Evolutionary conservation across 129 eudicot genomes (phyloP).

Genomic region (Escallonia rubra): DNA sequence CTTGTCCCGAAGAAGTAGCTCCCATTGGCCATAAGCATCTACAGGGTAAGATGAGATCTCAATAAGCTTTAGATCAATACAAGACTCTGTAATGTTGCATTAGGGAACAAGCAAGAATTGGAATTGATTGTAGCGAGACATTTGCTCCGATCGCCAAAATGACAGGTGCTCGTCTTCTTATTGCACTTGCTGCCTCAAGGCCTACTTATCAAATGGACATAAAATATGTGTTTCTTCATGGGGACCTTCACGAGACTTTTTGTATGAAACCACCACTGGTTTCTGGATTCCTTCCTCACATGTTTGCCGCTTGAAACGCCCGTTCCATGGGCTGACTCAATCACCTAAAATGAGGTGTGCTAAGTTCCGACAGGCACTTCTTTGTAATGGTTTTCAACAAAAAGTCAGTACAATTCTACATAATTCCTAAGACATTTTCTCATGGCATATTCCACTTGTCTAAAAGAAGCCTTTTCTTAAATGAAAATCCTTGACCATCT

Average conservation of each 20-base stretch:
- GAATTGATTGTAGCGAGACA: too few species aligned
- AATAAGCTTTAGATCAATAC: background rate
- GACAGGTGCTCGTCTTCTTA: too few species aligned
- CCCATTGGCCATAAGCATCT: background rate
- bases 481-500: slow-evolving; percentile 7
- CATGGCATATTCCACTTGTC: background rate
- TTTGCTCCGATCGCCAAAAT: too few species aligned
- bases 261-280: background rate
- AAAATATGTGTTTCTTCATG: background rate
- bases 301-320: slow-evolving; percentile 7
- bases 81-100: background rate
- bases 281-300: background rate
- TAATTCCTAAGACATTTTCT: background rate
- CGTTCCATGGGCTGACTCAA: background rate
- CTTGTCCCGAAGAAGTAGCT: too few species aligned
- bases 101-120: background rate
- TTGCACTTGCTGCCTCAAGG: too few species aligned
- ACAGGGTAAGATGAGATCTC: background rate
- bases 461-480: background rate
- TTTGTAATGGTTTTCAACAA: background rate
- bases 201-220: too few species aligned
- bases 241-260: background rate
- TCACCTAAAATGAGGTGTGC: slow-evolving; percentile 4
- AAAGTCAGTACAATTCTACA: background rate
- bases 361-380: background rate